Percentiles rank a stretch among this genome's conserved stretches.
phyloP scores from a whole-genome alignment of 441 rosid species.

The Brassica balearica region DNA sequence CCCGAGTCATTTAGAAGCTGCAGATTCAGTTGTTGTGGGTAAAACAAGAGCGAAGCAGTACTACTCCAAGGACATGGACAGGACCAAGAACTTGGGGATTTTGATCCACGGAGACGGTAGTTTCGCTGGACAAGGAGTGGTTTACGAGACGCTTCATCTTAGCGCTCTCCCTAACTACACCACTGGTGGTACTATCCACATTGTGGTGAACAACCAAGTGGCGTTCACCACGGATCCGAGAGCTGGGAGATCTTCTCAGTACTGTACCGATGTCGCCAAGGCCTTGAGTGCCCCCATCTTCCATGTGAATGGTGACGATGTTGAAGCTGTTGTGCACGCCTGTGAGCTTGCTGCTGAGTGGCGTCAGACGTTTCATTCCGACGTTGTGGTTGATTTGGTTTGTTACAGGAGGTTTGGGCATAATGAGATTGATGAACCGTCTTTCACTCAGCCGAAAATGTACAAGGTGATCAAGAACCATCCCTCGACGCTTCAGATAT shows the following conservation, averaged over 20 bases:
- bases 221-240: conserved; percentile 97
- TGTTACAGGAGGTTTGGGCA: conserved; percentile 95
- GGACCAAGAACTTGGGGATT: conserved; percentile 86
- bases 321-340: conserved; percentile 94
- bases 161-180: conserved; percentile 95
- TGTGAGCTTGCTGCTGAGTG: conserved; percentile 98
- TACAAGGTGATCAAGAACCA: conserved; percentile 91
- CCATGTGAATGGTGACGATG: conserved; percentile 94
- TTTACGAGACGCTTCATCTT: conserved; percentile 95
- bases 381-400: conserved; percentile 93
- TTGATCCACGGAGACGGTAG: conserved; percentile 99
- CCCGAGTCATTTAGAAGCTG: conserved; percentile 99
- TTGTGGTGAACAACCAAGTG: conserved; percentile 98
- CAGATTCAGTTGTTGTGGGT: conserved; percentile 95
- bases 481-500: conserved; percentile 86
- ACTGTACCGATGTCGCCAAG: conserved; percentile 98
- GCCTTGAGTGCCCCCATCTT: conserved; percentile 94
- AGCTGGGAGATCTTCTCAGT: conserved; percentile 92
- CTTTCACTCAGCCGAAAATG: conserved; percentile 98
- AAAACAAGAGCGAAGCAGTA: conserved; percentile 97
- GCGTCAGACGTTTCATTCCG: conserved; percentile 97
- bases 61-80: conserved; percentile 77
- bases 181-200: conserved; percentile 98
- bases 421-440: conserved; percentile 96
- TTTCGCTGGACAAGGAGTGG: conserved; percentile 98